Evolutionary conservation across 257 asterid genomes (phyloP).

Genomic region (Jaltomata sinuosa): DNA sequence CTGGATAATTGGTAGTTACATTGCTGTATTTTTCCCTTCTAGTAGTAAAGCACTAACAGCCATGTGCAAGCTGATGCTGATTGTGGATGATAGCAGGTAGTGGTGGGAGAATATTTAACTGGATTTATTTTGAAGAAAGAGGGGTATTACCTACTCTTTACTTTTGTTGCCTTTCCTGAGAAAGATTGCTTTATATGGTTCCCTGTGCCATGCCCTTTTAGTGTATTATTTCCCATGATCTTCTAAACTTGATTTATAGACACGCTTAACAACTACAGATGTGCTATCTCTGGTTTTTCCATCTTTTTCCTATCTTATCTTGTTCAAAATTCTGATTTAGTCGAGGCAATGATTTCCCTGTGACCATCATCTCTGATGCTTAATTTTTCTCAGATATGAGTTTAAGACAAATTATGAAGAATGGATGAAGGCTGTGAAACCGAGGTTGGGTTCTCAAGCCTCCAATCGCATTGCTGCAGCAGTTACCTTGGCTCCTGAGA

Average conservation of each 20-base stretch:
- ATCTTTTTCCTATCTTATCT: not conserved
- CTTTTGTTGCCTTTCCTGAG: not conserved
- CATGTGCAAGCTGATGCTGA: not conserved
- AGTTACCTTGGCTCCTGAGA: slow-evolving; percentile 44
- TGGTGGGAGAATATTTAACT: not conserved
- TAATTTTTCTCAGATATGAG: slow-evolving; percentile 54
- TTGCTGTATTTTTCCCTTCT: not conserved
- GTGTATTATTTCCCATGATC: not conserved
- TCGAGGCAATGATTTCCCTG: not conserved
- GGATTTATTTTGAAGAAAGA: not conserved
- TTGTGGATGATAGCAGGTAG: not conserved
- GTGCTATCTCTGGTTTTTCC: not conserved
- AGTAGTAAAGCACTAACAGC: not conserved
- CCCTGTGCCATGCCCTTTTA: not conserved
- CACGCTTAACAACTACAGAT: not conserved
- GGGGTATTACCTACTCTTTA: not conserved
- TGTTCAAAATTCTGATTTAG: not conserved
- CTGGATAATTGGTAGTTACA: not conserved
- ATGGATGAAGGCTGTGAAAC: slow-evolving; percentile 72
- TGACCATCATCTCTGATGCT: slow-evolving; percentile 1
- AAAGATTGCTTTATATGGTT: not conserved
- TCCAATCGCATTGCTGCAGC: slow-evolving; percentile 53
- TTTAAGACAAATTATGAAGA: slow-evolving; percentile 82
- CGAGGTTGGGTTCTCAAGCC: slow-evolving; percentile 47
- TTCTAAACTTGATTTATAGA: not conserved